Evolutionary conservation across 1,139 yeast species (phyloP).

Genomic region (Pichia sp.): DNA sequence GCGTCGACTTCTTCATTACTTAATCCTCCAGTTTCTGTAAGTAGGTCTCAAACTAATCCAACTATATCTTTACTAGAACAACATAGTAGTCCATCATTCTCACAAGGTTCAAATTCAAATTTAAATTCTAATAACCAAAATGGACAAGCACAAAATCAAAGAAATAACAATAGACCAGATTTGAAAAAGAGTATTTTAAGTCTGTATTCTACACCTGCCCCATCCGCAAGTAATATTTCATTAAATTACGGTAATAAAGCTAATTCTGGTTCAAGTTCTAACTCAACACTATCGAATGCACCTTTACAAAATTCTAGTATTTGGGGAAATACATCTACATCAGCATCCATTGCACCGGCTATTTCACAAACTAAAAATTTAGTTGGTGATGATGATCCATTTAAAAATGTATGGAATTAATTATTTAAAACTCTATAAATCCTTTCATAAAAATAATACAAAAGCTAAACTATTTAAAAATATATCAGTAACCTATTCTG

Average conservation of each 20-base stretch:
- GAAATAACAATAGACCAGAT: constrained; percentile 51
- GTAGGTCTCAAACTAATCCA: constrained; percentile 10
- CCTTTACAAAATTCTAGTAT: neutral
- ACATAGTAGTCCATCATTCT: constrained; percentile 10
- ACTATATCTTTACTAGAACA: constrained; percentile 10
- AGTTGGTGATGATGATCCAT: constrained; percentile 59
- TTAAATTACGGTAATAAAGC: constrained; percentile 9
- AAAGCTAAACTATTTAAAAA: too few relatives aligned
- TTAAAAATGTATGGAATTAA: constrained; percentile 57
- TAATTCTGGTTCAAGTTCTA: constrained; percentile 9
- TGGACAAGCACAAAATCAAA: constrained; percentile 13
- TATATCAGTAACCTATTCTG: constrained; percentile 26
- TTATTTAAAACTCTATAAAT: neutral
- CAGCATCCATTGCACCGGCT: constrained; percentile 3
- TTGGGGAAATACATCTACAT: constrained; percentile 1
- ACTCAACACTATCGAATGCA: constrained; percentile 5
- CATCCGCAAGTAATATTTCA: constrained; percentile 16
- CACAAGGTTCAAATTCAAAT: constrained; percentile 6
- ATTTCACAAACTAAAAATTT: constrained; percentile 5
- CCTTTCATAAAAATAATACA: too few relatives aligned
- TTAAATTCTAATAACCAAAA: neutral
- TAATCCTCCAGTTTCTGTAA: neutral
- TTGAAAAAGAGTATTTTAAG: constrained; percentile 87
- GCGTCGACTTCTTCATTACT: constrained; percentile 1
- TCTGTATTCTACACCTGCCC: constrained; percentile 65